Base-by-base conservation (phyloP, 1,284 basidiomycete genomes). In the Coniferiporia weirii region DNA sequence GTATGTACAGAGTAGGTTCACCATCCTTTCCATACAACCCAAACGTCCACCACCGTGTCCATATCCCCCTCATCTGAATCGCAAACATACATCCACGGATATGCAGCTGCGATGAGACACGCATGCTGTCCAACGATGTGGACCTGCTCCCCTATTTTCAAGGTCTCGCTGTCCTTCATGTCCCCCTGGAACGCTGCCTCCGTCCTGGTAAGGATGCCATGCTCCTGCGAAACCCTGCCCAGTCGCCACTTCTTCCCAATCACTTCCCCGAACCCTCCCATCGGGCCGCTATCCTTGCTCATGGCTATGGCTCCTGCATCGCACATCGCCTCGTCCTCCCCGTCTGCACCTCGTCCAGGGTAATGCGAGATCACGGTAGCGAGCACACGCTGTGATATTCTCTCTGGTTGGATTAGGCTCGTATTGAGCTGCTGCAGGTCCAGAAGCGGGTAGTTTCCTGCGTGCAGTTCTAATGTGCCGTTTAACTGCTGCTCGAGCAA, bases 11-110 rank as follows among this genome's bases (percentile, higher is more conserved):
- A 19, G 20, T 36, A 34, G 3, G 13, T 51, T 72, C 61, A 95
- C 92, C 92, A 94, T 0, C 90, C 91, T 73, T 93, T 95, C 89
- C 91, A 93, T 7, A 91, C 84, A 36, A 93, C 85, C 92, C 93
- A 95, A 40, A 95, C 77, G 71, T 95, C 92, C 17, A 87, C 83
- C 9, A 95, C 86, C 52, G 73, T 75, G 52, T 77, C 72, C 63
- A 72, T 65, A 46, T 78, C 75, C 54, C 75, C 72, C 56, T 76
- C 73, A 4, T 71, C 69, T 4, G 81, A 81, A 65, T 94, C 91
- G 1, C 91, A 83, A 19, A 94, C 75, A 67, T 92, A 93, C 68
- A 54, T 40, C 57, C 88, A 93, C 1, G 87, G 85, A 68, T 90
- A 81, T 12, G 81, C 84, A 54, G 93, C 90, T 65, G 80, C 75